Evolutionary conservation across 129 eudicot species (phyloP).

Genomic region (Pittosporum tobira): DNA sequence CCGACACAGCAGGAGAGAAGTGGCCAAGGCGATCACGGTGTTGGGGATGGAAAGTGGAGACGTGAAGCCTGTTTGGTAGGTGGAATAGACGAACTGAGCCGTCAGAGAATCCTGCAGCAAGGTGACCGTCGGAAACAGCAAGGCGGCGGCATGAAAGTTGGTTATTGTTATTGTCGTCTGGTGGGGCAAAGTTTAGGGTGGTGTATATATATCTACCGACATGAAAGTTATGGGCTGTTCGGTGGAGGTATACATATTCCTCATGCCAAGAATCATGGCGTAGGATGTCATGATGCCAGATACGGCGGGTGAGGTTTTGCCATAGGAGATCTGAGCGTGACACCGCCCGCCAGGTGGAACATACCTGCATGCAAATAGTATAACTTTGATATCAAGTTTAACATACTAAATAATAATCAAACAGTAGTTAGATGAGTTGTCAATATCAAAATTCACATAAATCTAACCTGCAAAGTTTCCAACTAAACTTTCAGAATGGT

Average conservation of each 20-base stretch:
- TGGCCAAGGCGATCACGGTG: constrained; percentile 77
- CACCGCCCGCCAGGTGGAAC: constrained; percentile 78
- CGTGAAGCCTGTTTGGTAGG: constrained; percentile 42
- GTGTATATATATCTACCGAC: constrained; percentile 28
- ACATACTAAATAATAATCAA: neutral
- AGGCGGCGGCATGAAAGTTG: constrained; percentile 63
- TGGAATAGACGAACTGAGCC: constrained; percentile 76
- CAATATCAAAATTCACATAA: neutral
- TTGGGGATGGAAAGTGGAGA: constrained; percentile 67
- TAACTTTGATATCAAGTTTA: neutral
- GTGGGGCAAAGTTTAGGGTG: constrained; percentile 38
- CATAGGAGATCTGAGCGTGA: constrained; percentile 77
- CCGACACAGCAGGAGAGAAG: constrained; percentile 74
- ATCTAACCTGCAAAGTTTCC: too few relatives aligned
- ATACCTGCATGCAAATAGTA: constrained; percentile 41
- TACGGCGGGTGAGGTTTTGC: constrained; percentile 56
- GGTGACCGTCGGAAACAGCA: constrained; percentile 50
- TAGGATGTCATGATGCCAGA: constrained; percentile 58
- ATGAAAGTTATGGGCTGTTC: constrained; percentile 60
- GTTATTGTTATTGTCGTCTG: constrained; percentile 26
- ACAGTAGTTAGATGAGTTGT: neutral
- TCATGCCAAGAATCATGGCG: constrained; percentile 58
- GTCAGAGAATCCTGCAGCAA: constrained; percentile 88
- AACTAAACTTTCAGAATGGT: too few relatives aligned
- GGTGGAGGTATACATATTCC: constrained; percentile 71